A percentile compares a stretch with the other conserved stretches of the same genome.
phyloP scores from a whole-genome alignment of 331 rosid genomes.

The Malus hybrid region DNA sequence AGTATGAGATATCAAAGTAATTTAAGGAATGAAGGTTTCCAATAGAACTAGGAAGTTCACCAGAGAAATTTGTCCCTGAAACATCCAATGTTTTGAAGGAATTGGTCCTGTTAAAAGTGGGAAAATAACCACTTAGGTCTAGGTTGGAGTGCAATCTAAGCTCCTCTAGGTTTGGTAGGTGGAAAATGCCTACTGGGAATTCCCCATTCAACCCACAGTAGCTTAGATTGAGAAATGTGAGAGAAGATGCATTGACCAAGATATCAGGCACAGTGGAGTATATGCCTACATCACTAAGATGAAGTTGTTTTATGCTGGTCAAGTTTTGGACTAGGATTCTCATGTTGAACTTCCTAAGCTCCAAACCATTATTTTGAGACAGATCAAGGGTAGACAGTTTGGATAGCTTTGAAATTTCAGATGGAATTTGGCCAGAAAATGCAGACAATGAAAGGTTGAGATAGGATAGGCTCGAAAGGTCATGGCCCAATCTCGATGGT shows the following conservation, averaged over 20 bases:
- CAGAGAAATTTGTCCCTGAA: not conserved
- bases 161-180: not conserved
- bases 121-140: not conserved
- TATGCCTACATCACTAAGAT: not conserved
- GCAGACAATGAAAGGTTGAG: not conserved
- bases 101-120: not conserved
- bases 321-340: not conserved
- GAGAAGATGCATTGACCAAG: not conserved
- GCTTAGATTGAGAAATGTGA: not conserved
- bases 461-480: not conserved
- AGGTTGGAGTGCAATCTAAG: accelerated
- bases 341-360: too few species aligned
- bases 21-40: slow-evolving; percentile 1
- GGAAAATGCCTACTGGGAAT: not conserved
- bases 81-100: not conserved
- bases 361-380: too few species aligned
- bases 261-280: not conserved
- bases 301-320: not conserved
- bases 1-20: accelerated
- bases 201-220: not conserved
- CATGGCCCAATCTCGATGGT: not conserved
- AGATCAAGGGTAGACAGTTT: not conserved
- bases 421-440: slow-evolving; percentile 7
- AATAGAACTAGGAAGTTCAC: not conserved
- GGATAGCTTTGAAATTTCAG: not conserved